Evolutionary conservation across 371 early-diverging fungal genomes (phyloP).

Genomic region (Mortierella polycephala): DNA sequence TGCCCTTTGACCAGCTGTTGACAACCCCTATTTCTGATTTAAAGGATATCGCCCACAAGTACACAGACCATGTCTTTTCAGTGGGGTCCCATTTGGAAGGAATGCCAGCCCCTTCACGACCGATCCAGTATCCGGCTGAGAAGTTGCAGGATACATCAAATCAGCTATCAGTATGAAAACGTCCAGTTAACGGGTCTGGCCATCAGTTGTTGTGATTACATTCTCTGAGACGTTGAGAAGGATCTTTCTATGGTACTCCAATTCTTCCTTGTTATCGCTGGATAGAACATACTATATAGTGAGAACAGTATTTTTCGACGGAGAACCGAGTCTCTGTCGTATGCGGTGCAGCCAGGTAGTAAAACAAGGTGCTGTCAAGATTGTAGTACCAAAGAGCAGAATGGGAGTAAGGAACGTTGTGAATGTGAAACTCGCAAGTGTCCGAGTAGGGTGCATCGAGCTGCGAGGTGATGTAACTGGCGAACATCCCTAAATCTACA

Average conservation of each 20-base stretch:
- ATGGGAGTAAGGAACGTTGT: slow-evolving; percentile 50
- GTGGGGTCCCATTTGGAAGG: not conserved
- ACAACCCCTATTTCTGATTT: no score
- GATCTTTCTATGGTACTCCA: not conserved
- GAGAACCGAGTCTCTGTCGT: no score
- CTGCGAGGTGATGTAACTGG: slow-evolving; percentile 57
- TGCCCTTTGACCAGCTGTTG: no score
- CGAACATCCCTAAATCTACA: slow-evolving; percentile 61
- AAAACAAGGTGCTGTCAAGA: not conserved
- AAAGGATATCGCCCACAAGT: no score
- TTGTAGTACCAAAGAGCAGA: not conserved
- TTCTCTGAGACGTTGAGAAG: not conserved
- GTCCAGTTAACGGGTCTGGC: not conserved
- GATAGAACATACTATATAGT: not conserved
- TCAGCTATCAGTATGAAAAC: not conserved
- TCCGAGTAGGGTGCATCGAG: slow-evolving; percentile 27
- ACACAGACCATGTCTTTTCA: not conserved
- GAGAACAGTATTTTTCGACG: not conserved
- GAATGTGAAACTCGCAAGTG: slow-evolving; percentile 45
- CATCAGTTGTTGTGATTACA: not conserved
- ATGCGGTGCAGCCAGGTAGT: not conserved
- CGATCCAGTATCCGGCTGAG: slow-evolving; percentile 8
- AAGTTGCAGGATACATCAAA: slow-evolving; percentile 6
- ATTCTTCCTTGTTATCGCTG: not conserved
- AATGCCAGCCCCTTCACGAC: slow-evolving; percentile 11